These are phyloP conservation scores for Monilinia polystroma DNA, from an alignment of 2,329 filamentous ascomycete genomes.

Conservation along the genomic window DNA sequence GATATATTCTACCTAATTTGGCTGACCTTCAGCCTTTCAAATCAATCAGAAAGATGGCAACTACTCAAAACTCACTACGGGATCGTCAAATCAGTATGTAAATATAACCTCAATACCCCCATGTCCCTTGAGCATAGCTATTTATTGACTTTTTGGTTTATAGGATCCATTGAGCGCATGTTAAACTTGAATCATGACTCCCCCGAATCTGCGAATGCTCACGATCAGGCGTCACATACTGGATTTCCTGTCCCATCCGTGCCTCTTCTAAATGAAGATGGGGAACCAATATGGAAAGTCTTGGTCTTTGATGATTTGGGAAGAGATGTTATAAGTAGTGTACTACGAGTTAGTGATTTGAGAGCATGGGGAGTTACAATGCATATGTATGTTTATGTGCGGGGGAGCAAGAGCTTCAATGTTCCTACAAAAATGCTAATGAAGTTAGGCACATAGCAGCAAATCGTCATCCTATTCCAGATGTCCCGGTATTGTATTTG, in stretches of 20 bases:
- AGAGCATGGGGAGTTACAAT: conserved; percentile 94
- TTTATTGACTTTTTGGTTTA: conserved; percentile 26
- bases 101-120: conserved; percentile 29
- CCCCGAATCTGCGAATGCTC: conserved; percentile 52
- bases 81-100: conserved; percentile 69
- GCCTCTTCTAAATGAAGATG: conserved; percentile 81
- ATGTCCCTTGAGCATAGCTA: conserved; percentile 4
- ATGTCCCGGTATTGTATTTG: conserved; percentile 96
- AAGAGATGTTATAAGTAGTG: conserved; percentile 94
- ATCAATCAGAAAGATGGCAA: conserved; percentile 49
- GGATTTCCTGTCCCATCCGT: conserved; percentile 66
- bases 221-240: conserved; percentile 59
- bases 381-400: conserved; percentile 66
- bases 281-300: conserved; percentile 96
- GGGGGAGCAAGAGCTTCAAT: conserved; percentile 13
- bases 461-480: conserved; percentile 83
- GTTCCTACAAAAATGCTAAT: conserved; percentile 30
- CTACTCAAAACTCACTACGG: conserved; percentile 58
- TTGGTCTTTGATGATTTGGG: conserved; percentile 91
- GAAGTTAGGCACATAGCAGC: conserved; percentile 72
- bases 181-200: conserved; percentile 84
- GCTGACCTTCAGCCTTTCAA: conserved; percentile 39
- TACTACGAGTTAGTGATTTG: conserved; percentile 89
- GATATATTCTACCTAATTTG: conserved; percentile 31
- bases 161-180: conserved; percentile 91